Percentiles rank a stretch among this genome's conserved stretches.
Evolutionary conservation across 352 stramenopile genomes (phyloP).

Genomic region (Globisporangium ultimum): DNA sequence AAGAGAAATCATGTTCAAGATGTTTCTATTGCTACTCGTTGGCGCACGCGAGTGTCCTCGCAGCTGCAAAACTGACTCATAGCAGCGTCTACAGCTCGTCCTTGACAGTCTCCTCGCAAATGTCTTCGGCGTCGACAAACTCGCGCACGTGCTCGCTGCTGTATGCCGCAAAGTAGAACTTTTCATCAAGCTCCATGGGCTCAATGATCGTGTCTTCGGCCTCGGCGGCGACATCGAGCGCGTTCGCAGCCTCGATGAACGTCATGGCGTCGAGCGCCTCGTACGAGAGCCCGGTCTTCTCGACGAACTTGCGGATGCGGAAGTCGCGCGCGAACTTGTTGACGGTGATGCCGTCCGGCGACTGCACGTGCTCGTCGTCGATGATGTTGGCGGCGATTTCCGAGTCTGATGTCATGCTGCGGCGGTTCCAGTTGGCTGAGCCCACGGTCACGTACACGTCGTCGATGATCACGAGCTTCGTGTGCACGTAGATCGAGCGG

Average conservation of each 20-base stretch:
- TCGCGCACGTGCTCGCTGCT: slow-evolving; percentile 11
- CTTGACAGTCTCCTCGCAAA: slow-evolving; percentile 12
- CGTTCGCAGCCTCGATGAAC: slow-evolving; percentile 36
- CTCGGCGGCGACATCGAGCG: slow-evolving; percentile 24
- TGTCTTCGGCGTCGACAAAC: slow-evolving; percentile 15
- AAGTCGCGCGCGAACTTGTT: slow-evolving; percentile 38
- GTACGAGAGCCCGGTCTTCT: slow-evolving; percentile 41
- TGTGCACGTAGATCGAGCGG: slow-evolving; percentile 10
- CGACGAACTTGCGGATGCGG: slow-evolving; percentile 57
- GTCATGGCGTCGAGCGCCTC: slow-evolving; percentile 32
- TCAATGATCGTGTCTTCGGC: slow-evolving; percentile 27
- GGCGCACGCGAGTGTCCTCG: too few relatives aligned
- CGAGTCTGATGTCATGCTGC: slow-evolving; percentile 56
- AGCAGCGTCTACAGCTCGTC: too few relatives aligned
- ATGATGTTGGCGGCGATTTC: slow-evolving; percentile 54
- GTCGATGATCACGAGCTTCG: slow-evolving; percentile 26
- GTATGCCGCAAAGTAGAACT: slow-evolving; percentile 19
- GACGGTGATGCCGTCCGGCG: slow-evolving; percentile 30
- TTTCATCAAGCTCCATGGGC: slow-evolving; percentile 19
- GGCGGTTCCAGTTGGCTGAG: slow-evolving; percentile 68
- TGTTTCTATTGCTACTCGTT: too few relatives aligned
- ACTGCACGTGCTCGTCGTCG: slow-evolving; percentile 25
- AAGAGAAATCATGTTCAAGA: too few relatives aligned
- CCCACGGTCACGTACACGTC: slow-evolving; percentile 53
- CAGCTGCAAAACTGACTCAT: too few relatives aligned